Evolutionary conservation across 2,329 filamentous ascomycete genomes (phyloP).

Genomic region (Neurospora crassa): DNA sequence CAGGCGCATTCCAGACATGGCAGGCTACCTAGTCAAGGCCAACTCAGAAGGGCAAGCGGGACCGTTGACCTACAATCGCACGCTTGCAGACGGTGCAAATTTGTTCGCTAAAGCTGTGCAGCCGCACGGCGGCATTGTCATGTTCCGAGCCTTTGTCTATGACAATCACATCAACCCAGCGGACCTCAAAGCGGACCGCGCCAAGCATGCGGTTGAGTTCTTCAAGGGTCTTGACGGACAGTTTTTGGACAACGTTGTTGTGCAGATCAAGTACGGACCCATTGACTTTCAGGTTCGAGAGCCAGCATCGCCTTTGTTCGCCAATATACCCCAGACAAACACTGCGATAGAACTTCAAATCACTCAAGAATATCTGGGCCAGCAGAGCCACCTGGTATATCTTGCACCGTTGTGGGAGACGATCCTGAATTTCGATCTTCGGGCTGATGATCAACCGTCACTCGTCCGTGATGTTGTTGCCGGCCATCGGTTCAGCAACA

Average conservation of each 20-base stretch:
- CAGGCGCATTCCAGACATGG: constrained; percentile 52
- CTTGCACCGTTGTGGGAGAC: constrained; percentile 59
- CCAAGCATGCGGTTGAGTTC: constrained; percentile 59
- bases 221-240: constrained; percentile 54
- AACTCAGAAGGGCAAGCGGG: constrained; percentile 65
- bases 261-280: constrained; percentile 66
- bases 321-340: constrained; percentile 33
- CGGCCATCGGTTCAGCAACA: constrained; percentile 47
- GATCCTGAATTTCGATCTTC: constrained; percentile 57
- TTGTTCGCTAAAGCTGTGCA: constrained; percentile 52
- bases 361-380: constrained; percentile 61
- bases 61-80: constrained; percentile 59
- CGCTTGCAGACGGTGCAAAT: constrained; percentile 58
- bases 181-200: constrained; percentile 58
- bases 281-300: constrained; percentile 69
- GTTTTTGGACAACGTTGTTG: constrained; percentile 61
- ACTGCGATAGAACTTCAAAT: constrained; percentile 56
- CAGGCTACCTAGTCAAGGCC: constrained; percentile 61
- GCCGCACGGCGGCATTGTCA: constrained; percentile 50
- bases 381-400: constrained; percentile 61
- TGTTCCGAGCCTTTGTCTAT: constrained; percentile 68
- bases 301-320: constrained; percentile 55
- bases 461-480: constrained; percentile 50
- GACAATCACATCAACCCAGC: constrained; percentile 44
- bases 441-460: constrained; percentile 46